These are phyloP conservation scores for Hyphopichia buzzinii DNA, from an alignment of 1,139 yeast genomes.

Conservation along the genomic window DNA sequence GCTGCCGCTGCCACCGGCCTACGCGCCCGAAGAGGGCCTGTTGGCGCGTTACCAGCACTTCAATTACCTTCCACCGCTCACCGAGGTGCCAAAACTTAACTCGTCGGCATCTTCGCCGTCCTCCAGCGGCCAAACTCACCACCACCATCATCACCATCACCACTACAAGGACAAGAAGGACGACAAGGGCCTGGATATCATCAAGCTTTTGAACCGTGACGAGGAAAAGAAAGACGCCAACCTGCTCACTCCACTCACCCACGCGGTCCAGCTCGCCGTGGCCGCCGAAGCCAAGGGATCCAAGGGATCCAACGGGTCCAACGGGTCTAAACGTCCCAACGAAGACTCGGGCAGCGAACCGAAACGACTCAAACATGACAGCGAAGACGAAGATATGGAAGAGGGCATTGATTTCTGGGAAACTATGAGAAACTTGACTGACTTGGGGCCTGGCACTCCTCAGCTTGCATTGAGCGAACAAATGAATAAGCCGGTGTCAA, in stretches of 20 bases:
- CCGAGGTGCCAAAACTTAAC: constrained; percentile 66
- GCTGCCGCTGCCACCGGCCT: background rate
- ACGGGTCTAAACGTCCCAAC: background rate
- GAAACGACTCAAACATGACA: constrained; percentile 4
- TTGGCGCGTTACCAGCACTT: constrained; percentile 65
- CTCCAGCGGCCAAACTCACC: constrained; percentile 12
- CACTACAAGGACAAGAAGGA: constrained; percentile 12
- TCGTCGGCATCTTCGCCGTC: constrained; percentile 51
- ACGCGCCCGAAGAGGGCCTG: constrained; percentile 38
- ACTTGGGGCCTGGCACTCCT: constrained; percentile 12
- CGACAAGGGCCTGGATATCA: constrained; percentile 39
- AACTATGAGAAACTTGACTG: constrained; percentile 53
- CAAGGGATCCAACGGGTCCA: too few species aligned
- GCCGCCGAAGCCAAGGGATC: constrained; percentile 28
- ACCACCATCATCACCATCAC: constrained; percentile 29
- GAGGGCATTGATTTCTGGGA: constrained; percentile 70
- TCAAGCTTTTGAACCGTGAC: constrained; percentile 34
- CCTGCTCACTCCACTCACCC: constrained; percentile 40
- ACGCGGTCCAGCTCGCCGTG: constrained; percentile 43
- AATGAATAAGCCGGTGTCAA: constrained; percentile 39
- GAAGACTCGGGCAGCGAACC: background rate
- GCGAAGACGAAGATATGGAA: constrained; percentile 25
- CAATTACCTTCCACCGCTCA: constrained; percentile 68
- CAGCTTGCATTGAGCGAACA: constrained; percentile 10
- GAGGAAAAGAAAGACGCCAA: constrained; percentile 11